Evolutionary conservation across 2,329 filamentous ascomycete species (phyloP).

Genomic region (Neofusicoccum sp.): DNA sequence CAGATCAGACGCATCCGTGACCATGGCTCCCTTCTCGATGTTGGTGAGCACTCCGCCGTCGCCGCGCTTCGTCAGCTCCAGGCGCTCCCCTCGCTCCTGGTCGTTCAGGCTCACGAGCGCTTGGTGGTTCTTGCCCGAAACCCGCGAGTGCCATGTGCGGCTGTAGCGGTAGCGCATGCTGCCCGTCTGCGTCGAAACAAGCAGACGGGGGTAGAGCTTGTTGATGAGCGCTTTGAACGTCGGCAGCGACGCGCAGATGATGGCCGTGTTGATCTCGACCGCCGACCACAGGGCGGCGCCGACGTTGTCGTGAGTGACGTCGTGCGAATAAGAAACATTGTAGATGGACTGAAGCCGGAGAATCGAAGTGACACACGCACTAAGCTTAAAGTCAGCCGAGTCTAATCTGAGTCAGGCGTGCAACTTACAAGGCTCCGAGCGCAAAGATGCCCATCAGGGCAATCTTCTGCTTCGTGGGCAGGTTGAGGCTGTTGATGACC

Average conservation of each 20-base stretch:
- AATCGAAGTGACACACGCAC: conserved; percentile 34
- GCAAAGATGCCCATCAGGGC: conserved; percentile 35
- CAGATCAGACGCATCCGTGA: neutral
- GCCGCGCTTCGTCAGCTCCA: neutral
- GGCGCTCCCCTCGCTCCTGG: neutral
- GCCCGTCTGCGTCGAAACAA: neutral
- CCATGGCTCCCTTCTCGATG: neutral
- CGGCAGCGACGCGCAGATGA: conserved; percentile 31
- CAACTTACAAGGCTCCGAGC: conserved; percentile 30
- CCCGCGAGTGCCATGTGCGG: neutral
- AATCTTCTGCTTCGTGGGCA: conserved; percentile 29
- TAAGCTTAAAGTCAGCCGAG: conserved; percentile 14
- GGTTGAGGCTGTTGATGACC: conserved; percentile 29
- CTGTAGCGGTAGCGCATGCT: neutral
- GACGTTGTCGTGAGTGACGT: conserved; percentile 35
- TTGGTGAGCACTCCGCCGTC: neutral
- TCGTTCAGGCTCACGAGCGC: neutral
- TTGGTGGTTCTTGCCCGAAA: neutral
- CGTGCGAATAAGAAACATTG: conserved; percentile 29
- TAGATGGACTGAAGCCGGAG: conserved; percentile 32
- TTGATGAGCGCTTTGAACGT: conserved; percentile 16
- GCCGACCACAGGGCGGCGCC: conserved; percentile 31
- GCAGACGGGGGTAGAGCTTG: neutral
- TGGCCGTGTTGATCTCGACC: conserved; percentile 31
- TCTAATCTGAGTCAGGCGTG: neutral